These are phyloP conservation scores for Malus hybrid DNA, from an alignment of 331 rosid species.

Conservation along the genomic window DNA sequence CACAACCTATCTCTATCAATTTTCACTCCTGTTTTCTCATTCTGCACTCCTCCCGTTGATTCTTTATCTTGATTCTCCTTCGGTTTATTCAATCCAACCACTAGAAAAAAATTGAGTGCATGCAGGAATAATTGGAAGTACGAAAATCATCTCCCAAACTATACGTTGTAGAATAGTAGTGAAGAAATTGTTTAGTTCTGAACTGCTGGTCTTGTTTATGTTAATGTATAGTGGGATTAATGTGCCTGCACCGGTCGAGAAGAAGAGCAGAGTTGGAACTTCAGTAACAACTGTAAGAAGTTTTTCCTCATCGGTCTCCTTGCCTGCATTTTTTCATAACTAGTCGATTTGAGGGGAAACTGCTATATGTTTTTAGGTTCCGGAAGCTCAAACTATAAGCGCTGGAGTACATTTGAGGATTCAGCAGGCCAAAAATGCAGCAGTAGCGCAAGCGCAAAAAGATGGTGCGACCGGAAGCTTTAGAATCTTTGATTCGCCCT, in stretches of 20 bases:
- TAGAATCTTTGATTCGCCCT: slow-evolving; percentile 39
- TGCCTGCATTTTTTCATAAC: not conserved
- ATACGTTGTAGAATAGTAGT: too few species aligned
- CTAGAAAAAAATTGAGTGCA: too few species aligned
- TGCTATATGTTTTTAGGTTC: slow-evolving; percentile 14
- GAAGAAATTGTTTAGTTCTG: not conserved
- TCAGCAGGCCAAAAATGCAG: slow-evolving; percentile 37
- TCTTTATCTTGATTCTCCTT: too few species aligned
- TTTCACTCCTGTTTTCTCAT: too few species aligned
- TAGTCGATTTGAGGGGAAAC: not conserved
- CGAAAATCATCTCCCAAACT: too few species aligned
- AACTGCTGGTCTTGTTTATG: not conserved
- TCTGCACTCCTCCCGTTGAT: too few species aligned
- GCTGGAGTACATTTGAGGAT: slow-evolving; percentile 12
- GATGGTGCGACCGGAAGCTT: slow-evolving; percentile 49
- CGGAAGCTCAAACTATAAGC: slow-evolving; percentile 13
- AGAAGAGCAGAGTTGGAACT: not conserved
- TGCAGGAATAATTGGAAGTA: too few species aligned
- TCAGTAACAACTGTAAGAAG: not conserved
- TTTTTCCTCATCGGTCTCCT: not conserved
- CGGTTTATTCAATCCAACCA: too few species aligned
- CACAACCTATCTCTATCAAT: too few species aligned
- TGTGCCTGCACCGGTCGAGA: not conserved
- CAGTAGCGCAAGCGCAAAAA: slow-evolving; percentile 48
- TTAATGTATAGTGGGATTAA: not conserved